Evolutionary conservation across 441 rosid species (phyloP), one percentile per base, ranked within the genome.

Genomic region (Populus hybrid): DNA sequence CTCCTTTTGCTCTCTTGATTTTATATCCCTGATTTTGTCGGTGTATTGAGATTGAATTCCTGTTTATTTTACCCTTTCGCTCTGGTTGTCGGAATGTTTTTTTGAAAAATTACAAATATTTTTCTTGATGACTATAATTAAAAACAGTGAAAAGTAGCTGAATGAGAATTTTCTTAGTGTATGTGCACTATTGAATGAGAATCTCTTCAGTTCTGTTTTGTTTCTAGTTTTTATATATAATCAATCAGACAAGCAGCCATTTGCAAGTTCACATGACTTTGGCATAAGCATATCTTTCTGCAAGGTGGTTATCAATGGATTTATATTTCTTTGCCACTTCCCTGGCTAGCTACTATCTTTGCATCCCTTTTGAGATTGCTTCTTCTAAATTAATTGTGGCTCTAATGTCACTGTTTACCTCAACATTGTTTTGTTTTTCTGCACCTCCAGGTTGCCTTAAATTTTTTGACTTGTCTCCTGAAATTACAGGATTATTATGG

Each of bases 401-500:
- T 45, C 6, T 1, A 45, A 45, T 45, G 20, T 45, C 14, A 45
- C 56, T 45, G 20, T 45, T 45, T 14, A 45, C 18, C 20, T 45
- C 18, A 45, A 4, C 56, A 40, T 45, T 45, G 16, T 45, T 14
- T 4, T 45, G 16, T 45, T 45, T 14, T 1, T 45, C 20, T 45
- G 6, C 18, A 45, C 6, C 20, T 68, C 21, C 59, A 42, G 29
- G 71, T 9, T n/a, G 36, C 33, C 1, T 24, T 40, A 33, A 26
- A 29, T 6, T 20, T 64, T 45, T n/a, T 66, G 2, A 56, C 9
- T 42, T 73, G 70, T 35, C 59, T 18, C 12, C 65, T 72, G 74
- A 36, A 67, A 61, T 53, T 64, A 40, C 20, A 68, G 71, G 69
- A 50, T 74, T 18, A 79, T 1, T 23, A 86, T 87, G 90, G 89